Conservation (phyloP, 2,329 filamentous ascomycete genomes). For the Niveomyces coronatus region DNA sequence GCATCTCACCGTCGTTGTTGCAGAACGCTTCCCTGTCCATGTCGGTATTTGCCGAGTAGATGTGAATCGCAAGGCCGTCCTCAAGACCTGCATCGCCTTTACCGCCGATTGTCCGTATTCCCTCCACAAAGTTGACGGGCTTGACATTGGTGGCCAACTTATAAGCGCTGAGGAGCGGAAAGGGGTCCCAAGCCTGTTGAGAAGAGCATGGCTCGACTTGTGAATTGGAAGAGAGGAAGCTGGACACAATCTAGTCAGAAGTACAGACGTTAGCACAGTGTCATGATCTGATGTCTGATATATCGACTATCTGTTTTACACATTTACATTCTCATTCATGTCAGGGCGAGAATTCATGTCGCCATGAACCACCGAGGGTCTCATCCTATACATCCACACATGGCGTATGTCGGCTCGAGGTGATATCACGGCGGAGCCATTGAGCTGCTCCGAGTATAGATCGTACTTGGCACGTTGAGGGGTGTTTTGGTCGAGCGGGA, state of each 20-base stretch:
- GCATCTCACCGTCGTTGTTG: constrained; percentile 54
- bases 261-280: too few species aligned
- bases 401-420: constrained; percentile 20
- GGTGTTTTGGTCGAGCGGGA: constrained; percentile 33
- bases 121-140: constrained; percentile 34
- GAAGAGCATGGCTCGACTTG: constrained; percentile 34
- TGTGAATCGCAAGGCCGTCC: constrained; percentile 38
- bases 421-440: constrained; percentile 28
- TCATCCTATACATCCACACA: constrained; percentile 25
- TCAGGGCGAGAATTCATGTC: constrained; percentile 12
- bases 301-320: too few species aligned
- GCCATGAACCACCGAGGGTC: constrained; percentile 23
- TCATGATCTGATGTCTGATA: too few species aligned
- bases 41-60: constrained; percentile 34
- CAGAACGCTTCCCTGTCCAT: constrained; percentile 39
- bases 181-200: constrained; percentile 39
- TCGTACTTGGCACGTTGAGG: constrained; percentile 32
- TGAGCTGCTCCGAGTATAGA: constrained; percentile 38
- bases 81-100: constrained; percentile 38
- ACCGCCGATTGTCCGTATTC: constrained; percentile 38
- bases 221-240: constrained; percentile 36
- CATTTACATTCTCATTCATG: constrained; percentile 20
- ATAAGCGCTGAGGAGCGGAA: constrained; percentile 17
- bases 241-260: constrained; percentile 28
- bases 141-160: constrained; percentile 23